Base-by-base conservation (phyloP, 2,329 filamentous ascomycete species). In the Arthrinium phaeospermum region DNA sequence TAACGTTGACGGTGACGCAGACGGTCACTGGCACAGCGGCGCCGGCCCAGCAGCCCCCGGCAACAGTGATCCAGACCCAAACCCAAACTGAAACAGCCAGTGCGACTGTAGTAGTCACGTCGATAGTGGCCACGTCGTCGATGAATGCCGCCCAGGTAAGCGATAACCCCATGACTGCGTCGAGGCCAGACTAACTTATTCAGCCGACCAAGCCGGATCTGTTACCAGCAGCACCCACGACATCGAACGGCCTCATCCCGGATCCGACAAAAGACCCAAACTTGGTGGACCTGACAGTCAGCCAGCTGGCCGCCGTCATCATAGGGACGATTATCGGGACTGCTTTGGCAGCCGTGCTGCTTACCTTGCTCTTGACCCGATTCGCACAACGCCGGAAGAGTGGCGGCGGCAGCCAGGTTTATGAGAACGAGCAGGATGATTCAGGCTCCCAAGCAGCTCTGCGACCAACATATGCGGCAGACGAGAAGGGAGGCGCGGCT, bases 281-380 rank as follows among this genome's bases (percentile, higher is more conserved):
- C 19, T 12, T 41, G 34, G 57, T 64, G 34, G 57, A 41, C 57
- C 57, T 73, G n/a, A 71, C 72, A 22, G 64, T 64, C 1, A 45
- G 69, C 37, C 72, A 73, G 30, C 57, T 73, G 12, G 72, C 67
- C 19, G 72, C 69, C 3, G 69, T 71, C 2, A 46, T 73, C 2
- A 34, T 73, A 44, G 72, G 72, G 47, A 73, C 72, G 3, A 70
- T 73, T 16, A 53, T 73, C 3, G 72, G 69, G 30, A 68, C 72
- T 8, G 72, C 67, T 1, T 51, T 71, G 4, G 30, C 69, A 8
- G 69, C 72, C 8, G 47, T 73, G 41, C 16, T 71, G 13, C 41
- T 73, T 4, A 70, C 71, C 13, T 64, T 71, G 1, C 24, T 47
- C 12, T 46, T 73, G 4, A 51, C 49, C 5, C 16, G 51, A 2